Evolutionary conservation across 108 stramenopile species (phyloP), one percentile per base, ranked within the genome.

Genomic region (Schizochytrium sp.): DNA sequence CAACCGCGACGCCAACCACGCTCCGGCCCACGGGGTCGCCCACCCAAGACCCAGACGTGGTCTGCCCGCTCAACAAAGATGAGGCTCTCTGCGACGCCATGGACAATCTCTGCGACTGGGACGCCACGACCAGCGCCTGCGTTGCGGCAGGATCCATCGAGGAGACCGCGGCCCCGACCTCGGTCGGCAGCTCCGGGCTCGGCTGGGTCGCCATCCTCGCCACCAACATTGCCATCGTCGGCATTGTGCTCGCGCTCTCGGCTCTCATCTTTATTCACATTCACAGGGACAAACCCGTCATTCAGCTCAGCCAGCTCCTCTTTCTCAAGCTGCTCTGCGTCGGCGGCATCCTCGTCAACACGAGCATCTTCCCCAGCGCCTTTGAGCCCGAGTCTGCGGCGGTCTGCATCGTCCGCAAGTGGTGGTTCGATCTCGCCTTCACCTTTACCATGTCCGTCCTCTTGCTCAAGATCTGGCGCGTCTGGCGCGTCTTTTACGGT

Each of bases 391-490:
- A 83, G 51, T 53, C 48, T 4, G 48, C 14, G n/a, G 76, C 76
- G 19, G n/a, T 83, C 6, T 83, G 76, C 28, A 34, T 83, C 6
- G 76, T 47, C 51, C 45, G 76, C 45, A 83, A 83, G 28, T 83
- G 76, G 76, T 83, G 76, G 76, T 83, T 83, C 28, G 76, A 83
- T 34, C 18, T 83, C 10, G 23, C 76, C 45, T 53, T 83, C 51
- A 83, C 76, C 48, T 83, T 83, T 45, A 83, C 76, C 25, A 53
- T 47, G 48, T 1, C 76, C 45, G 51, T 83, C 48, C n/a, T 83
- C 25, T 45, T 83, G 10, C 48, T 83, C 25, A 83, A 83, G 76
- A 23, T 83, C n/a, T 83, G 76, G 76, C 76, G 76, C 51, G 76
- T 83, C 51, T 83, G 76, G 76, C 45, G 76, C 25, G 76, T 83